Evolutionary conservation across 306 rosid genomes (phyloP), one percentile per base, ranked within the genome.

Genomic region (Vigna hirtella): DNA sequence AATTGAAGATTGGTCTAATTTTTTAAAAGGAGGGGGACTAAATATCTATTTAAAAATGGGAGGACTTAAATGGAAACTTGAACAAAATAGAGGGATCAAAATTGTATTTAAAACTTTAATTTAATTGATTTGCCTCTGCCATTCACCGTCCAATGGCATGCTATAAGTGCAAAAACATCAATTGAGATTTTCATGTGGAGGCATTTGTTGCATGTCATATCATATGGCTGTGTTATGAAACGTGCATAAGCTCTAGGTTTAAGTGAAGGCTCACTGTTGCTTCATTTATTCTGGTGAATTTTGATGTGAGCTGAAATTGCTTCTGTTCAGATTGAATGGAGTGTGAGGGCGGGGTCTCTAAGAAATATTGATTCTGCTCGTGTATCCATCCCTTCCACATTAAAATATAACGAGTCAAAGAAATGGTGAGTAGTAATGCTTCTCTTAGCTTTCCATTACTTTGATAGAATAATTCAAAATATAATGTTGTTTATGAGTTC

Each of bases 351-450:
- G 81, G 98, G 97, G 45, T 75, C 94, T 55, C 80, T 93, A 77
- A 93, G 99, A 84, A 95, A 95, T 67, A 34, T 88, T 40, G 94
- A 95, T 69, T 93, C 97, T 88, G 97, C 98, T 72, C 93, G 99
- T 30, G 92, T 95, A 34, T 95, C 99, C 56, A 38, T 95, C 73
- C 99, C 98, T 49, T 3, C 94, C 73, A 93, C 99, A 16, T 74
- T 95, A 74, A 93, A 87, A 70, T 95, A 87, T 66, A 91, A 93
- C 47, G 97, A 95, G 76, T 86, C 97, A 22, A 95, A 85, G 89
- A 91, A 95, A 83, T 95, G 98, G 98, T 95, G 30, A 30, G 90
- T 79, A 64, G 47, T 42, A 42, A 9, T 42, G 12, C 42, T 55
- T 77, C 51, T 78, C 62, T 57, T 36, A 34, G 57, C 78, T 72